phyloP scores from a whole-genome alignment of 1,284 basidiomycete genomes.

The Ustilago xerochloae region DNA sequence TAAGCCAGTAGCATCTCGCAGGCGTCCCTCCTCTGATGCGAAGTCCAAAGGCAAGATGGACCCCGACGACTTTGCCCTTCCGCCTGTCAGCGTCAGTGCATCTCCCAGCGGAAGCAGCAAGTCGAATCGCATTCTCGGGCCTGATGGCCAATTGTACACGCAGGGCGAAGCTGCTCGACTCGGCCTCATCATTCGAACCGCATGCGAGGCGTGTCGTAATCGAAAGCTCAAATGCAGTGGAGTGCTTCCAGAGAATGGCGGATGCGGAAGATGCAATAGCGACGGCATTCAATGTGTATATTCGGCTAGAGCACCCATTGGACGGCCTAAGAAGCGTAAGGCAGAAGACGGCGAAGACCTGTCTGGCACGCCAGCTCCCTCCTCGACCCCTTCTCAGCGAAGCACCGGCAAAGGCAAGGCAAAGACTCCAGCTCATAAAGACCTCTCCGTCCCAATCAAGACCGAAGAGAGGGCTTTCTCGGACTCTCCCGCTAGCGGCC shows the following conservation, averaged over 20 bases:
- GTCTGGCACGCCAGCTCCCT: background rate
- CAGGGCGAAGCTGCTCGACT: slow-evolving; percentile 49
- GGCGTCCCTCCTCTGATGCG: background rate
- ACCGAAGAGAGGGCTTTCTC: slow-evolving; percentile 1
- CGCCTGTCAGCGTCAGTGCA: background rate
- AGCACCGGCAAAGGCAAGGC: slow-evolving; percentile 7
- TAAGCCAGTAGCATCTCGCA: background rate
- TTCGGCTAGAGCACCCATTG: slow-evolving; percentile 54
- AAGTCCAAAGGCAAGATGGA: slow-evolving; percentile 17
- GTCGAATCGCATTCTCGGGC: slow-evolving; percentile 38
- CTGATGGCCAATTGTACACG: slow-evolving; percentile 41
- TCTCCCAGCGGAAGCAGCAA: slow-evolving; percentile 5
- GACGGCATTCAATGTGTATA: slow-evolving; percentile 49
- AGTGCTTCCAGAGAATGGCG: slow-evolving; percentile 34
- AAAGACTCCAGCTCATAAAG: background rate
- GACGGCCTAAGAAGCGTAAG: slow-evolving; percentile 58
- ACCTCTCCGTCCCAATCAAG: slow-evolving; percentile 9
- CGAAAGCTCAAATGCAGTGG: slow-evolving; percentile 61
- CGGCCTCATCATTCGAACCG: slow-evolving; percentile 53
- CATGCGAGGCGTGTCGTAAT: slow-evolving; percentile 58
- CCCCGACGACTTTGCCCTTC: slow-evolving; percentile 1
- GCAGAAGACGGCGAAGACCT: slow-evolving; percentile 12
- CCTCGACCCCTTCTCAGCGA: background rate
- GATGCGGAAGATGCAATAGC: slow-evolving; percentile 47
- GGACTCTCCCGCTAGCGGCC: background rate